A percentile compares a stretch with the other conserved stretches of the same genome.
phyloP scores from a whole-genome alignment of 305 asterid species.

The Euphrasia arctica region DNA sequence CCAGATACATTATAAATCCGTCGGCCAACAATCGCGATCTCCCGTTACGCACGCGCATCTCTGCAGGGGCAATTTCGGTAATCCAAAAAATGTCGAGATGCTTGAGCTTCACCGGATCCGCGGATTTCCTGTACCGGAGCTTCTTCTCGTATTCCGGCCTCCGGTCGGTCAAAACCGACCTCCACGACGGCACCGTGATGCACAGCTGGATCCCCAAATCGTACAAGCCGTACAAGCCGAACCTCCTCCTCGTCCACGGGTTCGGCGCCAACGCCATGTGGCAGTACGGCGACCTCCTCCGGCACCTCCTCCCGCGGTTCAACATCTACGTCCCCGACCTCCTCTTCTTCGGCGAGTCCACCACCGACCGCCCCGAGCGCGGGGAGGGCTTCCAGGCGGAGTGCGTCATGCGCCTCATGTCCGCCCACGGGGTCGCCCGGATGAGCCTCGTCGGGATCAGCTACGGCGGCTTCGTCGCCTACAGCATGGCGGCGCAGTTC shows the following conservation, averaged over 20 bases:
- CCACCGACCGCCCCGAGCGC: slow-evolving; percentile 59
- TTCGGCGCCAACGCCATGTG: slow-evolving; percentile 98
- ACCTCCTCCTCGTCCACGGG: slow-evolving; percentile 77
- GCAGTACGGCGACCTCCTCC: slow-evolving; percentile 85
- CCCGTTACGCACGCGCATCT: not conserved
- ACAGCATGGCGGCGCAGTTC: slow-evolving; percentile 16
- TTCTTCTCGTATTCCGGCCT: slow-evolving; percentile 80
- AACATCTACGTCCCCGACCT: slow-evolving; percentile 88
- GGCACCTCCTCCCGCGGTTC: slow-evolving; percentile 69
- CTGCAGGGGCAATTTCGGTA: not conserved
- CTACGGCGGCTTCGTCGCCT: slow-evolving; percentile 62
- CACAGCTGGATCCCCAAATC: slow-evolving; percentile 87
- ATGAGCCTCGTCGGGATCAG: slow-evolving; percentile 82
- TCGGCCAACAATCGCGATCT: no score
- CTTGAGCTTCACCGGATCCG: slow-evolving; percentile 78
- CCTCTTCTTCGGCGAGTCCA: slow-evolving; percentile 72
- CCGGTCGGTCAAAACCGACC: slow-evolving; percentile 50
- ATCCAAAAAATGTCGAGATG: slow-evolving; percentile 39
- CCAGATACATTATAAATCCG: not conserved
- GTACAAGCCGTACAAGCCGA: slow-evolving; percentile 45
- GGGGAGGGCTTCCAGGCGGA: slow-evolving; percentile 79
- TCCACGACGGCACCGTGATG: slow-evolving; percentile 67
- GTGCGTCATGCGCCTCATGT: slow-evolving; percentile 72
- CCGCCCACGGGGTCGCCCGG: slow-evolving; percentile 43
- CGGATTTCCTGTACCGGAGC: slow-evolving; percentile 66